A percentile compares a stretch with the other conserved stretches of the same genome.
Conservation (phyloP, 441 rosid species). For the California macrophylla region DNA sequence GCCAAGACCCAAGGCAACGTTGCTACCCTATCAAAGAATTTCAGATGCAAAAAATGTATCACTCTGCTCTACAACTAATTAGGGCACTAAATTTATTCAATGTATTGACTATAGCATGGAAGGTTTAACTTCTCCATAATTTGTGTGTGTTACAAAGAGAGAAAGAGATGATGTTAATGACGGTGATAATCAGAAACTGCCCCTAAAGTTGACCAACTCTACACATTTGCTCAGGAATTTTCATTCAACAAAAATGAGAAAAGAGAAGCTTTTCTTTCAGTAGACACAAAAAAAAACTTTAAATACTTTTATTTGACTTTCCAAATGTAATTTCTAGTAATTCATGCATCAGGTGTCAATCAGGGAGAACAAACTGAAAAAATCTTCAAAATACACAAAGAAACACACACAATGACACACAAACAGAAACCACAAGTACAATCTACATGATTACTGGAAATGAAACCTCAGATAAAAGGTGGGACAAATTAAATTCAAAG, state of each 20-base stretch:
- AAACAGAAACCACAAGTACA: not conserved
- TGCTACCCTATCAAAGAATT: not conserved
- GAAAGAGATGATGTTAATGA: too few relatives aligned
- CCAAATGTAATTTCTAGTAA: not conserved
- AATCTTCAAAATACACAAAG: not conserved
- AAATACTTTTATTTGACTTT: not conserved
- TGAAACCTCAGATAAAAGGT: not conserved
- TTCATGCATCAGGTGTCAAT: not conserved
- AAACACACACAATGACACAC: not conserved
- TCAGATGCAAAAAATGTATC: not conserved
- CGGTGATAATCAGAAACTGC: too few relatives aligned
- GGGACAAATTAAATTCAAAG: not conserved
- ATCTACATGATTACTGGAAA: constrained; percentile 3
- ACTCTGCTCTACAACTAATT: not conserved
- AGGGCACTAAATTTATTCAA: not conserved
- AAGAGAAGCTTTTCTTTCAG: too few relatives aligned
- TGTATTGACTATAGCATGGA: not conserved
- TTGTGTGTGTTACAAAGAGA: too few relatives aligned
- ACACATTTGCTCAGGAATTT: too few relatives aligned
- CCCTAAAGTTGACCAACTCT: too few relatives aligned
- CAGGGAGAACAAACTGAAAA: not conserved
- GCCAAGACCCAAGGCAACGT: not conserved
- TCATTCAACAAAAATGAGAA: too few relatives aligned
- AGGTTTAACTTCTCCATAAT: too few relatives aligned
- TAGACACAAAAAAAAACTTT: too few relatives aligned